Conservation (phyloP, 805 yeast species). For the Ogataea trehaloabstinens region DNA sequence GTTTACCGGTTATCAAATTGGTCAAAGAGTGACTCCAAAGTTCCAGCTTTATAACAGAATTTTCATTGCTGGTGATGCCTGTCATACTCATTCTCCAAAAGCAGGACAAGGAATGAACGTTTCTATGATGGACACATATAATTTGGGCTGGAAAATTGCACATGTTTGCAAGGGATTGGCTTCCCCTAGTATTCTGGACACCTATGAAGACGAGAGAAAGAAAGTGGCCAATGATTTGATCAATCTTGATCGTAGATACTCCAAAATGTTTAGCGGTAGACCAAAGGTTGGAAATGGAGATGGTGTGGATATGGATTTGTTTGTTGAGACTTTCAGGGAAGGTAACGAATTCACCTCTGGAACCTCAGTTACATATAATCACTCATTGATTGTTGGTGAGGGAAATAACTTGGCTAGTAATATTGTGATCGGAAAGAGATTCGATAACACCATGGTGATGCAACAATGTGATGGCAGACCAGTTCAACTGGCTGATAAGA, state of each 20-base stretch:
- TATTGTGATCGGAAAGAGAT: slow-evolving; percentile 27
- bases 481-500: slow-evolving; percentile 21
- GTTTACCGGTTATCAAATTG: slow-evolving; percentile 35
- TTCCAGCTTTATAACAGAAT: slow-evolving; percentile 24
- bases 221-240: slow-evolving; percentile 33
- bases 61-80: slow-evolving; percentile 86
- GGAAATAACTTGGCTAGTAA: slow-evolving; percentile 20
- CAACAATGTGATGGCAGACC: slow-evolving; percentile 29
- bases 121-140: slow-evolving; percentile 26
- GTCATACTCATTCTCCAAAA: slow-evolving; percentile 90
- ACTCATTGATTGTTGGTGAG: slow-evolving; percentile 18
- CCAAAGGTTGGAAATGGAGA: slow-evolving; percentile 19
- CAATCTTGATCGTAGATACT: slow-evolving; percentile 29
- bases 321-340: slow-evolving; percentile 26
- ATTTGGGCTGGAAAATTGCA: slow-evolving; percentile 34
- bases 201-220: slow-evolving; percentile 32
- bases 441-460: slow-evolving; percentile 23
- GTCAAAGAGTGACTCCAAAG: slow-evolving; percentile 59
- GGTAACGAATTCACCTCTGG: slow-evolving; percentile 34
- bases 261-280: slow-evolving; percentile 31
- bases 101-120: slow-evolving; percentile 95
- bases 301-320: slow-evolving; percentile 31
- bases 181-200: slow-evolving; percentile 23
- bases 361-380: slow-evolving; percentile 28
- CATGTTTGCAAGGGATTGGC: slow-evolving; percentile 31